Percentiles rank a stretch among this genome's conserved stretches.
These are phyloP conservation scores for Globisporangium orthogonon DNA, from an alignment of 352 stramenopile species.

Conservation along the genomic window DNA sequence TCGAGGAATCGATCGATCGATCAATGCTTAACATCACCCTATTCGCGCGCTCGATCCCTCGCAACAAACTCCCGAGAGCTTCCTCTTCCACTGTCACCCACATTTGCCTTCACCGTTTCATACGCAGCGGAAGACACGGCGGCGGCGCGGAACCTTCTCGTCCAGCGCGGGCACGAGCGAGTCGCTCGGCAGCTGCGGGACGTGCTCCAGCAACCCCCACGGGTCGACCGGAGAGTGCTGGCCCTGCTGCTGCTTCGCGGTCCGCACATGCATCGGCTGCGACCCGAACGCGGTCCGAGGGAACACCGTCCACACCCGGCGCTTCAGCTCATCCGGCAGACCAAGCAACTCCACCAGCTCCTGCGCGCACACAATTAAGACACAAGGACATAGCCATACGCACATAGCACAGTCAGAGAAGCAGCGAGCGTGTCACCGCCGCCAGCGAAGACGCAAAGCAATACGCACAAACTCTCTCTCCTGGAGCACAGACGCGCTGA, in stretches of 20 bases:
- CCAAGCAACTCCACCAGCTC: conserved; percentile 62
- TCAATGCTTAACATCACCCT: too few species aligned
- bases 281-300: conserved; percentile 38
- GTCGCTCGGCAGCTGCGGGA: conserved; percentile 66
- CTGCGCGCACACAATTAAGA: conserved; percentile 16
- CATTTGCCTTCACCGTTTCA: conserved; percentile 13
- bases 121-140: conserved; percentile 66
- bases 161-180: conserved; percentile 29
- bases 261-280: conserved; percentile 18
- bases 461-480: conserved; percentile 70
- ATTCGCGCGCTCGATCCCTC: too few species aligned
- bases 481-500: conserved; percentile 68
- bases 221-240: conserved; percentile 52
- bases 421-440: conserved; percentile 1
- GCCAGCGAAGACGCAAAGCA: background rate
- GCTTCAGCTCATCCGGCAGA: conserved; percentile 49
- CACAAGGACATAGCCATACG: too few species aligned
- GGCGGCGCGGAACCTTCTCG: conserved; percentile 47
- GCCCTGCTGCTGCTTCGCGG: conserved; percentile 4
- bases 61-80: too few species aligned
- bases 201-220: conserved; percentile 70
- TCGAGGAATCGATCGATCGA: too few species aligned
- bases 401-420: background rate
- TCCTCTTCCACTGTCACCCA: too few species aligned
- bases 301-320: conserved; percentile 64